Conservation (phyloP, 176 grass and related monocot genomes). For the Calamus simplicifolius region DNA sequence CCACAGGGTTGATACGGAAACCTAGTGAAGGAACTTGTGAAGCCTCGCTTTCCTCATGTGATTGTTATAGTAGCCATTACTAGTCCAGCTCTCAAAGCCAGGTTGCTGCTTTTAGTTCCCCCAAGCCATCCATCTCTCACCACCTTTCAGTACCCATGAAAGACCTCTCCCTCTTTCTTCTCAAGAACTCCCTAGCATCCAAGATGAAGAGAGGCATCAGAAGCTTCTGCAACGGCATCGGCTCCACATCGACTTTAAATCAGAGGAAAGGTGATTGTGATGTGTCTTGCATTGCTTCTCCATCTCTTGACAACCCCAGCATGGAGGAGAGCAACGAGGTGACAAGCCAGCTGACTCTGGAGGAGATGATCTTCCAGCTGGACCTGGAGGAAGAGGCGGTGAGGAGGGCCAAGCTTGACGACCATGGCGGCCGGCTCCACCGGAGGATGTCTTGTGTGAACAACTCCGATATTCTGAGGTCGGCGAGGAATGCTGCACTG, state of each 20-base stretch:
- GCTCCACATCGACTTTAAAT: slow-evolving; percentile 54
- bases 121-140: not conserved
- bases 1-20: not conserved
- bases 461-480: slow-evolving; percentile 67
- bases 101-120: slow-evolving; percentile 19
- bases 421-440: slow-evolving; percentile 5
- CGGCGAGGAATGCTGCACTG: slow-evolving; percentile 64
- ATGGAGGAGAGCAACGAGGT: slow-evolving; percentile 36
- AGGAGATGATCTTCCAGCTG: slow-evolving; percentile 96
- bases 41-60: slow-evolving; percentile 36
- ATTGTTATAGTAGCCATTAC: slow-evolving; percentile 32
- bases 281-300: slow-evolving; percentile 27
- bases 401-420: slow-evolving; percentile 31
- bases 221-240: slow-evolving; percentile 60
- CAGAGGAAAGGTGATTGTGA: slow-evolving; percentile 27
- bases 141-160: slow-evolving; percentile 24
- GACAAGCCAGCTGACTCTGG: slow-evolving; percentile 39
- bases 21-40: not conserved
- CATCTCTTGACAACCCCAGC: slow-evolving; percentile 34
- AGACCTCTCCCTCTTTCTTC: slow-evolving; percentile 30
- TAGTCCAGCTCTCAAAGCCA: slow-evolving; percentile 14
- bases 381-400: slow-evolving; percentile 75
- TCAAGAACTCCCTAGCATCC: slow-evolving; percentile 25
- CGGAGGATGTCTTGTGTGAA: slow-evolving; percentile 86
- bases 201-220: slow-evolving; percentile 52